These are phyloP conservation scores for Syncephalis fuscata DNA, from an alignment of 371 early-diverging fungal genomes.

Conservation along the genomic window DNA sequence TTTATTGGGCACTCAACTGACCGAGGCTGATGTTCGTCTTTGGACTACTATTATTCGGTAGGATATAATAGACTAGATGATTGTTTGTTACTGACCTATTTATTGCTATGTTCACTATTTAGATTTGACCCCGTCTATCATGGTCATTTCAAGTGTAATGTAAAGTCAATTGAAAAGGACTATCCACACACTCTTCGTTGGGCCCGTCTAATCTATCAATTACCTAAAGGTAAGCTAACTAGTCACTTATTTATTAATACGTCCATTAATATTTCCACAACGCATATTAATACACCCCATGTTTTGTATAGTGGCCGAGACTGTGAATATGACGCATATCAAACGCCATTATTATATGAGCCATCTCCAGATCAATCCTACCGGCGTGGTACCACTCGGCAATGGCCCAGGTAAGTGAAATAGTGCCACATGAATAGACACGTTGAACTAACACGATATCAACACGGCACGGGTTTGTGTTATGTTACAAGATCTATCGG, in stretches of 20 bases:
- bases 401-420: constrained; percentile 56
- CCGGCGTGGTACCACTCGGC: constrained; percentile 66
- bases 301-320: constrained; percentile 28
- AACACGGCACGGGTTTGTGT: too few species aligned
- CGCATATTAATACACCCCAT: too few species aligned
- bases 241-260: neutral
- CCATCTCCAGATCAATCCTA: constrained; percentile 83
- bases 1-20: constrained; percentile 56
- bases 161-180: constrained; percentile 60
- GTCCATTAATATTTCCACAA: neutral
- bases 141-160: constrained; percentile 85
- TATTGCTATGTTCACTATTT: too few species aligned
- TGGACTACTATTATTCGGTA: constrained; percentile 78
- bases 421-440: too few species aligned
- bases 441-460: too few species aligned
- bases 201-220: constrained; percentile 69
- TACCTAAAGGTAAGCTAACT: constrained; percentile 32
- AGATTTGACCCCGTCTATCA: constrained; percentile 71
- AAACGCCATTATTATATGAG: constrained; percentile 85
- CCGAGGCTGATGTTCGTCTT: constrained; percentile 84
- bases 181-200: constrained; percentile 80
- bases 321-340: constrained; percentile 88
- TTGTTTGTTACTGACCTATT: constrained; percentile 1
- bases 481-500: too few species aligned
- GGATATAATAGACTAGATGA: constrained; percentile 8